phyloP scores from a whole-genome alignment of 225 moss, liverwort and hornwort genomes.

The Rhytidiadelphus loreus region DNA sequence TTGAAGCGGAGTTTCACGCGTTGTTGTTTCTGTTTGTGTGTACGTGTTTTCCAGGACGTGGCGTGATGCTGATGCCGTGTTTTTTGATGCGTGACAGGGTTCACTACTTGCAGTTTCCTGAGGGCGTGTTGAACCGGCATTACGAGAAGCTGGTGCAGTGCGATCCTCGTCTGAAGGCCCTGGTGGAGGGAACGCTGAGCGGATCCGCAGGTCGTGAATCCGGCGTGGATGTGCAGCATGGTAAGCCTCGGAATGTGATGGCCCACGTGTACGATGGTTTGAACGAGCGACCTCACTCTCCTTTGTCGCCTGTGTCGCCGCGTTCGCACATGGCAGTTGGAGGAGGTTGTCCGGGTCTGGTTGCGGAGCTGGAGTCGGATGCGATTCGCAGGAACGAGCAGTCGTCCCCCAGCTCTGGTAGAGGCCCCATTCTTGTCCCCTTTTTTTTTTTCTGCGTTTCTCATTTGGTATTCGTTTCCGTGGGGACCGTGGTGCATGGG shows the following conservation, averaged over 20 bases:
- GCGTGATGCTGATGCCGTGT: neutral
- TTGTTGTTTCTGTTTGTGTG: neutral
- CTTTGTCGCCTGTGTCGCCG: slow-evolving; percentile 24
- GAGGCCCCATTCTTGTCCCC: neutral
- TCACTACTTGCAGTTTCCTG: slow-evolving; percentile 84
- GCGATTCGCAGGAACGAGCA: slow-evolving; percentile 36
- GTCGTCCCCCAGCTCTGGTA: slow-evolving; percentile 68
- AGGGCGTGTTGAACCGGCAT: slow-evolving; percentile 86
- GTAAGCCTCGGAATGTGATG: slow-evolving; percentile 16
- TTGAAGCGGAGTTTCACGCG: neutral
- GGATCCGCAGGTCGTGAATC: slow-evolving; percentile 28
- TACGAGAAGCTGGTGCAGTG: slow-evolving; percentile 98
- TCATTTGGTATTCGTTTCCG: neutral
- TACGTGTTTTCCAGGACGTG: neutral
- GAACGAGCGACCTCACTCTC: slow-evolving; percentile 15
- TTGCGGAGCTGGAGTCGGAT: slow-evolving; percentile 35
- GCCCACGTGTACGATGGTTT: slow-evolving; percentile 19
- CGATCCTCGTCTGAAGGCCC: slow-evolving; percentile 80
- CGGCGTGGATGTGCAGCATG: slow-evolving; percentile 14
- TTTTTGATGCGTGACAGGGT: slow-evolving; percentile 22
- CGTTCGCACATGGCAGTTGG: slow-evolving; percentile 13
- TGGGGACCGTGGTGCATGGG: neutral
- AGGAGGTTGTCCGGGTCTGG: neutral
- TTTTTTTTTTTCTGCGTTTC: neutral
- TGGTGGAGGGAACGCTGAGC: slow-evolving; percentile 62